phyloP scores from a whole-genome alignment of 148 eudicot genomes.

The Salicornia ramosissima region DNA sequence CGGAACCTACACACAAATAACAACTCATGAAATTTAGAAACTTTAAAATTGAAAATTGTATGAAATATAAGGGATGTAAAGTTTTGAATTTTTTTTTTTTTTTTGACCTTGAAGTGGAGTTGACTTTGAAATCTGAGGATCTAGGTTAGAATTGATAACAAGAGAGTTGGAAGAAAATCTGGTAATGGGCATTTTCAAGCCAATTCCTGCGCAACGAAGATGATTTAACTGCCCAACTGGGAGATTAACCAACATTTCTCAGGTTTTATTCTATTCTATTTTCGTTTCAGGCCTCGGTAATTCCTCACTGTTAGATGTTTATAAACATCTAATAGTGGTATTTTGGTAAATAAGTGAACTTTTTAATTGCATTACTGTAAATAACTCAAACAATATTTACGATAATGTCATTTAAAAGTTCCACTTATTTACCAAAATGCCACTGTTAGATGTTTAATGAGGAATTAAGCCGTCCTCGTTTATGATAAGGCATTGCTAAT shows the following conservation, averaged over 20 bases:
- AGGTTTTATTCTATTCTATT: too few species aligned
- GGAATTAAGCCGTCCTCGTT: too few species aligned
- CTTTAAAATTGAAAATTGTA: background rate
- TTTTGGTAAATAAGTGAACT: too few species aligned
- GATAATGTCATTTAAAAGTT: too few species aligned
- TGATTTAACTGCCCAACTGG: conserved; percentile 18
- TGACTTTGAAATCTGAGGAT: conserved; percentile 5
- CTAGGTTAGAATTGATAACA: conserved; percentile 11
- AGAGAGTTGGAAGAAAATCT: conserved; percentile 20
- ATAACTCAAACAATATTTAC: too few species aligned
- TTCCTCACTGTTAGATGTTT: too few species aligned
- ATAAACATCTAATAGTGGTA: too few species aligned
- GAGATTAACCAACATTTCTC: conserved; percentile 16
- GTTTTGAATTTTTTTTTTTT: background rate
- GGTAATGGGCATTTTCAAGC: conserved; percentile 25
- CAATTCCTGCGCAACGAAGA: conserved; percentile 26
- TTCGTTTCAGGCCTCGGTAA: too few species aligned
- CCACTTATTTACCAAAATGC: too few species aligned
- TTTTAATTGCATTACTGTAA: too few species aligned
- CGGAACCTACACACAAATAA: conserved; percentile 11
- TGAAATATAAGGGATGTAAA: background rate
- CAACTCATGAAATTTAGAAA: background rate
- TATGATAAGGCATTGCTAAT: too few species aligned
- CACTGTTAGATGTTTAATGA: too few species aligned
- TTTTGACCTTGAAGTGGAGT: conserved; percentile 6